Percentiles rank a stretch among this genome's conserved stretches.
Evolutionary conservation across 169 alveolate genomes (phyloP).

Genomic region (Eimeria necatrix): DNA sequence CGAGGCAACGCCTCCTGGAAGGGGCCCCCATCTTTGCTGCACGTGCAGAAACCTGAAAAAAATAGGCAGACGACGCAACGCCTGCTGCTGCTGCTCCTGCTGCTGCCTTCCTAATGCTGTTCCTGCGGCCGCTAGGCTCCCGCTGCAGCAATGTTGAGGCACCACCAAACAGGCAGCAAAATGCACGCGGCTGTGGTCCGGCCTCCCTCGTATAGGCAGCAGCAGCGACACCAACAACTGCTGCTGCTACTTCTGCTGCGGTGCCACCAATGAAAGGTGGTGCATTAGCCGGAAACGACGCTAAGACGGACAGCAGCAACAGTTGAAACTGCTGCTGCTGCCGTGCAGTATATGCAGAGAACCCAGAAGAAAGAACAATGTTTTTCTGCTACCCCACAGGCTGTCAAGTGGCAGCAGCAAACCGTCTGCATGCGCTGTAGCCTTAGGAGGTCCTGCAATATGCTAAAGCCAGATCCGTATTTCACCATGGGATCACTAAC

Average conservation of each 20-base stretch:
- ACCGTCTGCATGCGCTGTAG: no score
- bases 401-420: no score
- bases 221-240: no score
- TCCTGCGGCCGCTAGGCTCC: conserved; percentile 1
- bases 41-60: conserved; percentile 31
- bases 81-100: not conserved
- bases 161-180: not conserved
- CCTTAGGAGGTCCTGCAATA: no score
- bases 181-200: not conserved
- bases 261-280: not conserved
- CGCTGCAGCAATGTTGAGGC: not conserved
- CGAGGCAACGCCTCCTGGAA: not conserved
- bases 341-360: no score
- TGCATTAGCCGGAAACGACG: no score
- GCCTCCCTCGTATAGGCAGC: not conserved
- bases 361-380: no score
- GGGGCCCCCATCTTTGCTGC: conserved; percentile 3
- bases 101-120: not conserved
- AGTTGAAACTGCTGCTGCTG: no score
- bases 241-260: not conserved
- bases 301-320: no score
- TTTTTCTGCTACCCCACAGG: no score
- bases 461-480: no score
- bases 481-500: no score
- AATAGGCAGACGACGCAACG: not conserved